phyloP scores from a whole-genome alignment of 495 filamentous ascomycete species.

The Penicillium cataractarum region DNA sequence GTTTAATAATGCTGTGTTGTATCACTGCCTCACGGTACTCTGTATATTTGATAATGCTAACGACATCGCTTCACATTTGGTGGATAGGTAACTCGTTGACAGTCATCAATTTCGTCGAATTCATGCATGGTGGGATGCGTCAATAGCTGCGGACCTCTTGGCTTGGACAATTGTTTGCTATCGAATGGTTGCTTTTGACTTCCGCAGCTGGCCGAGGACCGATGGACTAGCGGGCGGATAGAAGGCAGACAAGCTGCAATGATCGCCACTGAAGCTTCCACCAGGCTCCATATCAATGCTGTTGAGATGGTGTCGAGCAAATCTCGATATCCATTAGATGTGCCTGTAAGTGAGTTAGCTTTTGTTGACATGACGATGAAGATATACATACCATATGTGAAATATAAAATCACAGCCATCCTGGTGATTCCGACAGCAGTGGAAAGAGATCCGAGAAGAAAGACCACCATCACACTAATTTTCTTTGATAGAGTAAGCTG shows the following conservation, averaged over 20 bases:
- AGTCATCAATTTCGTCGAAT: background rate
- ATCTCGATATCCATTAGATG: conserved; percentile 15
- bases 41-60: background rate
- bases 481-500: background rate
- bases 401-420: background rate
- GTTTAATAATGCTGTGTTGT: too few relatives aligned
- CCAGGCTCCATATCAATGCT: conserved; percentile 20
- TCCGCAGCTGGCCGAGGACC: background rate
- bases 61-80: background rate
- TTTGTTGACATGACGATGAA: background rate
- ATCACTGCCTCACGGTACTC: too few relatives aligned
- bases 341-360: background rate
- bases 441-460: background rate
- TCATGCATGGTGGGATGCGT: background rate
- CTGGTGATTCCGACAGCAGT: background rate
- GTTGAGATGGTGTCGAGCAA: conserved; percentile 19
- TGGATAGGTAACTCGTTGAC: background rate
- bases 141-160: background rate
- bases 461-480: background rate
- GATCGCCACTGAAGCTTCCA: conserved; percentile 20
- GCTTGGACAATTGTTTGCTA: background rate
- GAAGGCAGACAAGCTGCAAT: conserved; percentile 13
- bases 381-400: background rate
- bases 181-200: background rate
- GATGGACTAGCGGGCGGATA: background rate